phyloP scores from a whole-genome alignment of 2,329 filamentous ascomycete species.

The Cladorrhinum sp. region DNA sequence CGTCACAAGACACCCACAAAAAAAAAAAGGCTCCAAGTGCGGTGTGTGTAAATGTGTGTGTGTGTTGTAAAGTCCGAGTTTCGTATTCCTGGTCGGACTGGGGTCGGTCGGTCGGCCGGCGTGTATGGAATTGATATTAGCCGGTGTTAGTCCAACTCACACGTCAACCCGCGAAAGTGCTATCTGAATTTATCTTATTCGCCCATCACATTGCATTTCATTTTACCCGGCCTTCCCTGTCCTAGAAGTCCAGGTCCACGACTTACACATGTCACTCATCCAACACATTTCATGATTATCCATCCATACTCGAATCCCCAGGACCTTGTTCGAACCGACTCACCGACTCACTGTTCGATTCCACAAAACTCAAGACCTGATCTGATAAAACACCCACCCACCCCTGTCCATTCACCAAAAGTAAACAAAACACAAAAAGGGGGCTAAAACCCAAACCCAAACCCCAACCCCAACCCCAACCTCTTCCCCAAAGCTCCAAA shows the following conservation, averaged over 20 bases:
- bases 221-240: neutral
- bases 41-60: too few relatives aligned
- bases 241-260: too few relatives aligned
- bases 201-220: neutral
- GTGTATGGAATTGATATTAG: neutral
- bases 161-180: neutral
- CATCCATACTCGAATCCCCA: neutral
- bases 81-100: too few relatives aligned
- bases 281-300: neutral
- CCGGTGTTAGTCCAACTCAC: neutral
- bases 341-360: too few relatives aligned
- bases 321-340: neutral
- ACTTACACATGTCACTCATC: neutral
- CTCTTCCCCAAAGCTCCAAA: neutral
- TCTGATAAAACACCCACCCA: neutral
- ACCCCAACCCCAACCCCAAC: neutral
- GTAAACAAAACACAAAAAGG: neutral
- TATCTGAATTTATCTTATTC: neutral
- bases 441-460: too few relatives aligned
- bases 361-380: neutral
- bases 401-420: neutral
- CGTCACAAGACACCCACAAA: too few relatives aligned
- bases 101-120: too few relatives aligned
- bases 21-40: too few relatives aligned
- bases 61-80: too few relatives aligned